Evolutionary conservation across 2,329 filamentous ascomycete species (phyloP).

Genomic region (Diaporthe australafricana): DNA sequence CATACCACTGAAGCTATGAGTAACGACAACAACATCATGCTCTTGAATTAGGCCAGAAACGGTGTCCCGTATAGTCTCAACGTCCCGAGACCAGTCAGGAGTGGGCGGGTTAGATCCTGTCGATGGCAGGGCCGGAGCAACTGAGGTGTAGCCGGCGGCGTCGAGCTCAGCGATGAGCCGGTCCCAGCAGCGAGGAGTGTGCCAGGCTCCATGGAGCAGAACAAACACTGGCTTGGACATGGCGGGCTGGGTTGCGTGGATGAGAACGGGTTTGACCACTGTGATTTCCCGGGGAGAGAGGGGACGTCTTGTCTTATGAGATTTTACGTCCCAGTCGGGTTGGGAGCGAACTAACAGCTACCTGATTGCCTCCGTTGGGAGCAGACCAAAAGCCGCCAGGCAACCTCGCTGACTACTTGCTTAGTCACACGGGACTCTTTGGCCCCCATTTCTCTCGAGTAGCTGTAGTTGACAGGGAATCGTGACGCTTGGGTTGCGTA

Average conservation of each 20-base stretch:
- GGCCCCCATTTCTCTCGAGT: too few species aligned
- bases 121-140: constrained; percentile 41
- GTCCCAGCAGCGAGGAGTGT: constrained; percentile 40
- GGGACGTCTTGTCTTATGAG: background rate
- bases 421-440: too few species aligned
- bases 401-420: too few species aligned
- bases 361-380: too few species aligned
- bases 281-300: background rate
- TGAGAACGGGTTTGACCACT: background rate
- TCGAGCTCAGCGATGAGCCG: constrained; percentile 37
- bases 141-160: constrained; percentile 36
- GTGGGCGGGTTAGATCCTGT: constrained; percentile 39
- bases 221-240: constrained; percentile 41
- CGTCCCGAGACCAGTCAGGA: constrained; percentile 37
- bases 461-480: too few species aligned
- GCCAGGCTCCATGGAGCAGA: constrained; percentile 43
- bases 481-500: too few species aligned
- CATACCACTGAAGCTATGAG: constrained; percentile 44
- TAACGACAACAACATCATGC: constrained; percentile 41
- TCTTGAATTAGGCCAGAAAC: constrained; percentile 36
- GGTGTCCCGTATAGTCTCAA: constrained; percentile 39
- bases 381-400: too few species aligned
- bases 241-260: background rate
- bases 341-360: too few species aligned
- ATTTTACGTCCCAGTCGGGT: too few species aligned